Evolutionary conservation across 2,329 filamentous ascomycete species (phyloP), one percentile per base, ranked within the genome.

Genomic region (Clonostachys sp.): DNA sequence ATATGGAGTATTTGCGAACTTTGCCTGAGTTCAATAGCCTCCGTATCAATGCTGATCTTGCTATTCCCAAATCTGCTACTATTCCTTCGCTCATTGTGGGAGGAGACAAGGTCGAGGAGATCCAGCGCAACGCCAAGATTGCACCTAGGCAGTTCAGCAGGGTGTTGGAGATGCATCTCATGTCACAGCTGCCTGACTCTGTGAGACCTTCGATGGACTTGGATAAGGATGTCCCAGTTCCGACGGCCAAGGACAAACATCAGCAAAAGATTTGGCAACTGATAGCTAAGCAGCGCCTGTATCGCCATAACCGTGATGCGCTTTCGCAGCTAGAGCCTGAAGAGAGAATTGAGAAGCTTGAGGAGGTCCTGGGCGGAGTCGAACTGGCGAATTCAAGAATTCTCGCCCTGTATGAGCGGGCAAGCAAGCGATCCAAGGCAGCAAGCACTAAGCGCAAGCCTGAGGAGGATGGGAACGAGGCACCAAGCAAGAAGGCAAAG

Each of bases 261-360:
- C 73, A 78, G 45, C 87, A 87, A 61, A 79, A 75, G 52, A 76
- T 89, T 41, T 95, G 87, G 87, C 74, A 84, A 33, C 64, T 92
- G 20, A 72, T 89, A 40, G 81, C 86, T n/a, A 94, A 94, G 68
- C 80, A 88, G 57, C 74, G 89, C 35, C 71, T 95, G 5, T 91
- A 88, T 61, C 76, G 80, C 41, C 86, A 90, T 57, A 92, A 94
- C 59, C 78, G 77, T 48, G 85, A 91, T 55, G 67, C 79, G 3
- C 73, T 95, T 12, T 77, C 80, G 36, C 84, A 91, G 63, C 68
- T 92, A 39, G 86, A 89, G 47, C 70, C 72, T 6, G 63, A 69
- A 0, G 87, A 92, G 62, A 77, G 87, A 35, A 80, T 87, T 8
- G 78, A 87, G 48, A 89, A 86, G 71, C 71, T 95, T 5, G 80